phyloP scores from a whole-genome alignment of 768 basidiomycete genomes.

The Clathrus columnatus region DNA sequence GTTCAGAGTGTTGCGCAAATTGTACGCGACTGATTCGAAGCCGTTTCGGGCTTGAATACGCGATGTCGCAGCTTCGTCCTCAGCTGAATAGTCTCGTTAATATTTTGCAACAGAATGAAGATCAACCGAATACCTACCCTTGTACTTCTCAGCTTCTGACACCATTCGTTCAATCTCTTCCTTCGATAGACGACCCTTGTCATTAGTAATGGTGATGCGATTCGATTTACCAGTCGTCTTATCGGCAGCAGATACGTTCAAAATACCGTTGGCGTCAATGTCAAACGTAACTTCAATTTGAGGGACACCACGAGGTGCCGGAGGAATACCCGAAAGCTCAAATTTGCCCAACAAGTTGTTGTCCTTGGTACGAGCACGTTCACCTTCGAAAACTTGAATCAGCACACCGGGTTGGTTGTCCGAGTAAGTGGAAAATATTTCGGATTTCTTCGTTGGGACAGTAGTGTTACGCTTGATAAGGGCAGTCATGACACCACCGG shows the following conservation, averaged over 20 bases:
- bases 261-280: slow-evolving; percentile 92
- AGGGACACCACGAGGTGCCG: slow-evolving; percentile 95
- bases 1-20: slow-evolving; percentile 80
- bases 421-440: slow-evolving; percentile 96
- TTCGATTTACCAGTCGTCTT: slow-evolving; percentile 96
- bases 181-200: slow-evolving; percentile 94
- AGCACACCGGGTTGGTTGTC: slow-evolving; percentile 98
- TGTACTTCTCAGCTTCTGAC: slow-evolving; percentile 87
- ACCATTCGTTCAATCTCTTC: slow-evolving; percentile 99
- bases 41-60: slow-evolving; percentile 85
- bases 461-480: slow-evolving; percentile 99
- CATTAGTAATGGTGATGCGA: slow-evolving; percentile 90
- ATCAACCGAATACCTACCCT: slow-evolving; percentile 38
- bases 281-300: slow-evolving; percentile 98
- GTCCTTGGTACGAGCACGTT: slow-evolving; percentile 97
- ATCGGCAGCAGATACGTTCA: slow-evolving; percentile 92
- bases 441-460: slow-evolving; percentile 96
- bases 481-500: slow-evolving; percentile 98
- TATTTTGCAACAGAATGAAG: neutral
- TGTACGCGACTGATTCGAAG: slow-evolving; percentile 92
- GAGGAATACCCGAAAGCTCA: slow-evolving; percentile 92
- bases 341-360: slow-evolving; percentile 99
- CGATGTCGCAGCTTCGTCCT: slow-evolving; percentile 79
- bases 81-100: slow-evolving; percentile 36
- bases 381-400: slow-evolving; percentile 97